phyloP scores from a whole-genome alignment of 2,329 filamentous ascomycete species.

The Hypocreales sp. region DNA sequence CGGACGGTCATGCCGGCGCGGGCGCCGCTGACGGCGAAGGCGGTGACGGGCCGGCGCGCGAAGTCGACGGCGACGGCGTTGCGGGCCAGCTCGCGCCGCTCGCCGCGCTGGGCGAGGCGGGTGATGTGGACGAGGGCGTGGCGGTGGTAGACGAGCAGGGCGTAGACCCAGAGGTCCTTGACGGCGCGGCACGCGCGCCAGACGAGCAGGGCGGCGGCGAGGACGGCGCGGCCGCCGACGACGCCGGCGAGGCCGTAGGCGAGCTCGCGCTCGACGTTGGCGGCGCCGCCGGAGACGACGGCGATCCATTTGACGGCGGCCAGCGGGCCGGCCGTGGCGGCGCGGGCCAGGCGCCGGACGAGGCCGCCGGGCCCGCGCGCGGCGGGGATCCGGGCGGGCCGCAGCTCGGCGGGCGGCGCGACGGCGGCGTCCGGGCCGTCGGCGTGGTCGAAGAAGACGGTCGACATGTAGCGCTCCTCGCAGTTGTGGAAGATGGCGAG shows the following conservation, averaged over 20 bases:
- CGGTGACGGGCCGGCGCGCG: conserved; percentile 15
- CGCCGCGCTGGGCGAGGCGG: conserved; percentile 16
- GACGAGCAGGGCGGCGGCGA: conserved; percentile 12
- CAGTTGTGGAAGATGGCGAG: conserved; percentile 6
- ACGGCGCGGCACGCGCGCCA: conserved; percentile 16
- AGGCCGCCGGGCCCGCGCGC: conserved; percentile 2
- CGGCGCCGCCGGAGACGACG: conserved; percentile 17
- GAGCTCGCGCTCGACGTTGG: conserved; percentile 19
- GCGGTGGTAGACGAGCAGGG: conserved; percentile 17
- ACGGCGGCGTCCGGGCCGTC: not conserved
- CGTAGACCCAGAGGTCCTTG: conserved; percentile 16
- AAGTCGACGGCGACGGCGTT: conserved; percentile 15
- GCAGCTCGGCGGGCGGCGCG: conserved; percentile 3
- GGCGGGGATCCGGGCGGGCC: conserved; percentile 1
- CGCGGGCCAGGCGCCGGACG: conserved; percentile 5
- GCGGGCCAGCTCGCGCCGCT: conserved; percentile 11
- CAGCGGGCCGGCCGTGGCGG: conserved; percentile 8
- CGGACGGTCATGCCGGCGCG: conserved; percentile 12
- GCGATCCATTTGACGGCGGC: conserved; percentile 16
- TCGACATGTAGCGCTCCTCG: conserved; percentile 3
- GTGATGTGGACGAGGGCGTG: conserved; percentile 14
- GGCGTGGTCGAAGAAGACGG: conserved; percentile 1
- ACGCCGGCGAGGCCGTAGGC: conserved; percentile 15
- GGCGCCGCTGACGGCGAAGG: conserved; percentile 12
- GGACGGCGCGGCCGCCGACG: conserved; percentile 8